These are phyloP conservation scores for Trypanosoma rangeli DNA, from an alignment of 208 protist genomes.

Conservation along the genomic window DNA sequence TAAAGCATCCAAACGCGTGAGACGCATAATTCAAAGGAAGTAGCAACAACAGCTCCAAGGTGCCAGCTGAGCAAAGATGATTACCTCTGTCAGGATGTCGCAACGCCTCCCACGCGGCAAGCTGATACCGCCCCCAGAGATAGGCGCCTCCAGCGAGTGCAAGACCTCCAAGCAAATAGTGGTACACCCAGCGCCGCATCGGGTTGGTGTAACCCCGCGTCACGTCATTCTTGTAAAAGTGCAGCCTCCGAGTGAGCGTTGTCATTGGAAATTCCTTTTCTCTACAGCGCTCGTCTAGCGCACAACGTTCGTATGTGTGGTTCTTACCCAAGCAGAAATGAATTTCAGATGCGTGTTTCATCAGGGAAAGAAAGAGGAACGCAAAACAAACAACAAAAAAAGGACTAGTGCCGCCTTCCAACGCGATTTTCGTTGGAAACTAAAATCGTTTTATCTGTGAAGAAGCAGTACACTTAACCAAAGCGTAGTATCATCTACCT, in stretches of 20 bases:
- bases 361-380: not conserved
- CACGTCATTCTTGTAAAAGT: conserved; percentile 65
- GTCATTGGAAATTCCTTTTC: not conserved
- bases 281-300: not conserved
- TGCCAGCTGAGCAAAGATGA: conserved; percentile 48
- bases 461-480: not conserved
- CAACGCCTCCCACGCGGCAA: conserved; percentile 60
- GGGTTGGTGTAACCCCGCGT: conserved; percentile 47
- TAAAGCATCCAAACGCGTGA: conserved; percentile 39
- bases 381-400: too few relatives aligned
- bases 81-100: conserved; percentile 36
- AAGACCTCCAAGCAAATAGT: conserved; percentile 47
- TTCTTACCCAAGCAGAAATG: not conserved
- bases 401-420: not conserved
- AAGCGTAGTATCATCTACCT: not conserved
- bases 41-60: conserved; percentile 65
- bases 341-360: not conserved
- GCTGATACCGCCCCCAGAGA: conserved; percentile 43
- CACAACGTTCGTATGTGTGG: not conserved
- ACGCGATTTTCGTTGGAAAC: not conserved
- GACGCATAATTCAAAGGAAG: conserved; percentile 75
- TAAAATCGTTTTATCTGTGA: not conserved
- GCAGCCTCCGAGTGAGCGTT: conserved; percentile 7
- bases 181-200: conserved; percentile 75
- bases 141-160: conserved; percentile 36